Evolutionary conservation across 1,284 basidiomycete genomes (phyloP).

Genomic region (Mycosarcoma maydis): DNA sequence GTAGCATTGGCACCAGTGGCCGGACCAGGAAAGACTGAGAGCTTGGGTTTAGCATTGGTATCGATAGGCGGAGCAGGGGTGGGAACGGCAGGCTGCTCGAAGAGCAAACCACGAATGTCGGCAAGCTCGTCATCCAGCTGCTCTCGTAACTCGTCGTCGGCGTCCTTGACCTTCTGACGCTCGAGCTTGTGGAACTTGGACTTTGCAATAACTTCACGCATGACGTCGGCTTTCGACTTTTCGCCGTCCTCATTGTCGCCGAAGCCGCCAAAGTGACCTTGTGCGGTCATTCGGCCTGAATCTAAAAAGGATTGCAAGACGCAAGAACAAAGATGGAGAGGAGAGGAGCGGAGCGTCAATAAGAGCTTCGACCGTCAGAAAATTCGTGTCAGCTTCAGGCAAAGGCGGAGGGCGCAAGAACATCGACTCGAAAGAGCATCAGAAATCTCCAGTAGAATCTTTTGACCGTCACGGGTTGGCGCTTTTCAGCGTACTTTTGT

Average conservation of each 20-base stretch:
- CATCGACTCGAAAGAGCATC: conserved; percentile 31
- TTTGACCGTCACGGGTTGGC: conserved; percentile 54
- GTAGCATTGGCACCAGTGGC: conserved; percentile 32
- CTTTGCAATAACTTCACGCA: conserved; percentile 97
- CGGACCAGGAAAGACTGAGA: conserved; percentile 33
- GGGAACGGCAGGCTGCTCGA: conserved; percentile 32
- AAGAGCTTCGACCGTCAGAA: background rate
- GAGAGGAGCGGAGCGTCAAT: too few species aligned
- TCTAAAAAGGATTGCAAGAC: conserved; percentile 6
- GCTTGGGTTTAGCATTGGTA: conserved; percentile 31
- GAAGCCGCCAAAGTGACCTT: conserved; percentile 82
- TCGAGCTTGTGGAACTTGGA: conserved; percentile 82
- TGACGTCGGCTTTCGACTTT: conserved; percentile 86
- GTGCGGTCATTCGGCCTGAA: conserved; percentile 33
- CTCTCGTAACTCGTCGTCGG: conserved; percentile 85
- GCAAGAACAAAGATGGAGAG: background rate
- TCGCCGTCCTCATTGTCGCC: conserved; percentile 73
- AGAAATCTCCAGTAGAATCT: conserved; percentile 67
- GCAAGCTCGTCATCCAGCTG: conserved; percentile 89
- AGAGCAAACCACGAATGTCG: conserved; percentile 80
- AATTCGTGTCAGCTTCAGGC: too few species aligned
- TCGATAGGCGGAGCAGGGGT: conserved; percentile 27
- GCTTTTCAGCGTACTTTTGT: conserved; percentile 49
- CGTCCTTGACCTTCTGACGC: conserved; percentile 85
- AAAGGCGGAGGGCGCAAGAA: background rate